Conservation (phyloP, 2,329 filamentous ascomycete species). For the Xylaria hypoxylon region DNA sequence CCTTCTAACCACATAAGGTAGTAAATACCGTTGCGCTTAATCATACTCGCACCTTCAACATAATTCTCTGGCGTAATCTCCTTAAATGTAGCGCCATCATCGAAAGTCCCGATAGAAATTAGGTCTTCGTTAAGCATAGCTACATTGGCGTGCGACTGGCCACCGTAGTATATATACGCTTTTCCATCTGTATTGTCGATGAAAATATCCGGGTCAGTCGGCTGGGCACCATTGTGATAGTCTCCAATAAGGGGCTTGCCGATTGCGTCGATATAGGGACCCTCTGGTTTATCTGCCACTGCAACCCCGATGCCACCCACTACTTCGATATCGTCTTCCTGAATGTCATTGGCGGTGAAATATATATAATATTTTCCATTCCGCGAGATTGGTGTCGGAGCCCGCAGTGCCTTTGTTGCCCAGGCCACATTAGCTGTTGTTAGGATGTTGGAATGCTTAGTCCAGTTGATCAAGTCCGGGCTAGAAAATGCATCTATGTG, state of each 20-base stretch:
- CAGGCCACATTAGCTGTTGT: constrained; percentile 55
- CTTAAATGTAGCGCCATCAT: constrained; percentile 54
- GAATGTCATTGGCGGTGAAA: constrained; percentile 62
- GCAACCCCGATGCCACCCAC: constrained; percentile 58
- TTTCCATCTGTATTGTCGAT: constrained; percentile 54
- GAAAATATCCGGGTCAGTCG: constrained; percentile 59
- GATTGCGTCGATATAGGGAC: constrained; percentile 57
- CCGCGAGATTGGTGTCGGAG: constrained; percentile 57
- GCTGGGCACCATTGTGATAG: constrained; percentile 60
- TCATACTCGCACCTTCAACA: constrained; percentile 57
- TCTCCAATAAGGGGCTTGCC: constrained; percentile 56
- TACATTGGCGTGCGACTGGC: constrained; percentile 56
- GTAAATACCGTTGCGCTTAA: constrained; percentile 56
- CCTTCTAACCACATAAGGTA: constrained; percentile 60
- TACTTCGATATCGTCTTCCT: constrained; percentile 44
- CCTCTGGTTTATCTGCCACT: constrained; percentile 52
- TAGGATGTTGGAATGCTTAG: constrained; percentile 59
- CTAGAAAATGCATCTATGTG: constrained; percentile 64
- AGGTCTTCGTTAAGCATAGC: constrained; percentile 57
- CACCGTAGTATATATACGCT: constrained; percentile 59
- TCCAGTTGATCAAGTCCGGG: constrained; percentile 61
- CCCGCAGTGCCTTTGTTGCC: constrained; percentile 60
- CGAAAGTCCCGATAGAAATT: constrained; percentile 55
- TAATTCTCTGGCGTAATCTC: constrained; percentile 61
- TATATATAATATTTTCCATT: constrained; percentile 62